Evolutionary conservation across 305 asterid species (phyloP), one percentile per base, ranked within the genome.

Genomic region (Rubia tinctorum): DNA sequence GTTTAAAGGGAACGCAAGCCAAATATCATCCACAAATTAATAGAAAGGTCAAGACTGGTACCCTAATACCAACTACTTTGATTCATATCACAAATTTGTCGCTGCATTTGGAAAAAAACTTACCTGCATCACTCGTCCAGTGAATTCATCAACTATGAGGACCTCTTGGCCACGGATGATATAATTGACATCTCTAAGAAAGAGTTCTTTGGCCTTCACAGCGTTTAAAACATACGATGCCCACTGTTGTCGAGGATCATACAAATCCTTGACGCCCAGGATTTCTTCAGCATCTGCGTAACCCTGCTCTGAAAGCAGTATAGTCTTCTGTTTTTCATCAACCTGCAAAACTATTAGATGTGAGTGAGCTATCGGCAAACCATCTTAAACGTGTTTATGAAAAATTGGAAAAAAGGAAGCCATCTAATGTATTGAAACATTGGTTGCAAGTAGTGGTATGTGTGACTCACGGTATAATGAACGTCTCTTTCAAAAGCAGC

Each of bases 121-220:
- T 85, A 92, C 99, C 99, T 95, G 99, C 98, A 95, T 95, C 67
- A 95, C 98, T 79, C 99, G 96, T 25, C 99, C 99, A 69, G 97
- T 90, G 78, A 95, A 95, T 81, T 95, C 98, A 83, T 95, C 99
- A 73, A 95, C 99, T 79, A 95, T 92, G 78, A 95, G 91, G 69
- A 92, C 91, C 83, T 95, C 99, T 81, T 92, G 90, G 81, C 92
- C 95, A 73, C 98, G 91, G 82, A 92, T 85, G 80, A 95, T 95
- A 80, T 95, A 95, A 86, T 90, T 90, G 82, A 92, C 99, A 82
- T 95, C 98, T 87, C 78, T 89, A 81, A 92, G 96, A 76, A 95
- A 95, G 77, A 95, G 97, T 85, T 95, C 97, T 78, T 92, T 90
- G 58, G 99, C 96, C 83, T 95, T 95, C 77, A 95, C 79, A 71